phyloP scores from a whole-genome alignment of 805 yeast species.

The Sugiyamaella marilandica region DNA sequence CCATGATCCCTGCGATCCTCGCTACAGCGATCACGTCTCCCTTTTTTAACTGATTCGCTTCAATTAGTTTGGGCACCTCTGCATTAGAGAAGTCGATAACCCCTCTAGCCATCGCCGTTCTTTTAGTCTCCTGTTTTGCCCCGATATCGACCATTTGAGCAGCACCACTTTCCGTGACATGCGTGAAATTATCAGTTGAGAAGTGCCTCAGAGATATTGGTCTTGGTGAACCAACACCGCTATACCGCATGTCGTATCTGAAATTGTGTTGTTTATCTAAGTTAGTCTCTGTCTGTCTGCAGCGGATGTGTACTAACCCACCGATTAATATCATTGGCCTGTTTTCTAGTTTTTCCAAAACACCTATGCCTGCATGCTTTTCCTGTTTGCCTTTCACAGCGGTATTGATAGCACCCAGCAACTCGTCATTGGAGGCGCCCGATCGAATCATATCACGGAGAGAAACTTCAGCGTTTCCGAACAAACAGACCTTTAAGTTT shows the following conservation, averaged over 20 bases:
- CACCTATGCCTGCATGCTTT: constrained; percentile 49
- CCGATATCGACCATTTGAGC: constrained; percentile 48
- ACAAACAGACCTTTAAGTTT: constrained; percentile 49
- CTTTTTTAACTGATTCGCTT: constrained; percentile 40
- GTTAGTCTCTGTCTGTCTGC: background rate
- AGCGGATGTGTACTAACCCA: constrained; percentile 34
- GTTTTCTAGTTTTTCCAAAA: constrained; percentile 43
- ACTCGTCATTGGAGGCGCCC: constrained; percentile 35
- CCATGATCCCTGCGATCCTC: constrained; percentile 50
- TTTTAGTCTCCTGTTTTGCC: constrained; percentile 36
- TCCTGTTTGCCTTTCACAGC: constrained; percentile 46
- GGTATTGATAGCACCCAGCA: constrained; percentile 39
- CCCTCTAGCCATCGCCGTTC: constrained; percentile 45
- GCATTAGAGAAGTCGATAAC: constrained; percentile 37
- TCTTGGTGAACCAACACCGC: background rate
- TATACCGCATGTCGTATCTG: background rate
- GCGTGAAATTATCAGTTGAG: constrained; percentile 30
- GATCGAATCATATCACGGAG: constrained; percentile 42
- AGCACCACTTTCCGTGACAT: constrained; percentile 39
- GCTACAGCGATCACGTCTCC: constrained; percentile 50
- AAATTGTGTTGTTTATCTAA: no score
- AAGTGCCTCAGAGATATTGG: background rate
- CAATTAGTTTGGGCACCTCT: constrained; percentile 33
- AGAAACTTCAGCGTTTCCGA: constrained; percentile 49
- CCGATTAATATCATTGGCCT: constrained; percentile 56